phyloP scores from a whole-genome alignment of 805 yeast genomes.

The Nematodospora valgi region DNA sequence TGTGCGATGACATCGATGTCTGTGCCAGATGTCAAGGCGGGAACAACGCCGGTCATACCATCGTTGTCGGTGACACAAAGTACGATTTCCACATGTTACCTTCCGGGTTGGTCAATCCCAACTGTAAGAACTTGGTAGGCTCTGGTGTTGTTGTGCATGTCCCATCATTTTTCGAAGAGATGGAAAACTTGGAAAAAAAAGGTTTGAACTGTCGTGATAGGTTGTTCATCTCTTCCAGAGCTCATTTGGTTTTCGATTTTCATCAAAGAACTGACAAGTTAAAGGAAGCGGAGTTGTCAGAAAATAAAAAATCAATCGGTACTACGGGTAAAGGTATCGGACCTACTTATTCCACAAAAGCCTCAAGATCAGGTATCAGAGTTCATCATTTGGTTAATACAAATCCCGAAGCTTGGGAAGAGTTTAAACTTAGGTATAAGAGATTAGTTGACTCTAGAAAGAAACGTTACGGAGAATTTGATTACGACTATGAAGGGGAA shows the following conservation, averaged over 20 bases:
- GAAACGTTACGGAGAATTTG: conserved; percentile 91
- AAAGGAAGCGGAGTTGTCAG: conserved; percentile 85
- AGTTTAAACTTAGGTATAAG: conserved; percentile 73
- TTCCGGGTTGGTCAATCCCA: conserved; percentile 93
- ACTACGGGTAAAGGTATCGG: conserved; percentile 99
- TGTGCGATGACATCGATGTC: conserved; percentile 92
- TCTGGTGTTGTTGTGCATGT: conserved; percentile 95
- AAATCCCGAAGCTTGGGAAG: conserved; percentile 90
- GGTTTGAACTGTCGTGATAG: conserved; percentile 77
- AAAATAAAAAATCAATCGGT: conserved; percentile 83
- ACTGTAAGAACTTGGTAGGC: conserved; percentile 86
- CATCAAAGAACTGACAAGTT: conserved; percentile 96
- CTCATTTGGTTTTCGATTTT: conserved; percentile 95
- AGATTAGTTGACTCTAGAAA: conserved; percentile 77
- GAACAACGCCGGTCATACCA: conserved; percentile 98
- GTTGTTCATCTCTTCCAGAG: conserved; percentile 85
- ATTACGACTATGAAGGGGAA: conserved; percentile 79
- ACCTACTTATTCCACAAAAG: conserved; percentile 96
- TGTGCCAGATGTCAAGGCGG: conserved; percentile 99
- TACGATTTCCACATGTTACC: conserved; percentile 99
- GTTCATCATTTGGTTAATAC: conserved; percentile 92
- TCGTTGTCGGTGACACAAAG: conserved; percentile 82
- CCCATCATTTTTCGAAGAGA: conserved; percentile 88
- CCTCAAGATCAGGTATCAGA: conserved; percentile 93
- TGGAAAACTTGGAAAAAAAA: conserved; percentile 74